Conservation (phyloP, 306 rosid species). For the Macrotyloma uniflorum region DNA sequence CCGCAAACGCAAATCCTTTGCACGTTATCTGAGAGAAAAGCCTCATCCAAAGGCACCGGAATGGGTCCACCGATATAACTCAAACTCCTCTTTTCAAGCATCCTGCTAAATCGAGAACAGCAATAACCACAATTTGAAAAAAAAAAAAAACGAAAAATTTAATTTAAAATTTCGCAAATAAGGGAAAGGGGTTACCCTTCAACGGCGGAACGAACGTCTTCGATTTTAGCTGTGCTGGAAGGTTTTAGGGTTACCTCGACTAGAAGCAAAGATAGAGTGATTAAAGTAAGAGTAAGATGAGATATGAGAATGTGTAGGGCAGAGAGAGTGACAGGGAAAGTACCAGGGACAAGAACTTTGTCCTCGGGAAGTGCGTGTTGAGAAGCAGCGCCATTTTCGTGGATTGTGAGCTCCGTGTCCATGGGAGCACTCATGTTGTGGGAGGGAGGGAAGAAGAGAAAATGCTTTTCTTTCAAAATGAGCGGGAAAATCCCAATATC, state of each 20-base stretch:
- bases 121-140: background rate
- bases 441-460: background rate
- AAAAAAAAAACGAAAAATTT: background rate
- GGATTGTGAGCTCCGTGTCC: constrained; percentile 71
- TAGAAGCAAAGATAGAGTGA: constrained; percentile 31
- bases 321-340: background rate
- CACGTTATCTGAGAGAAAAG: constrained; percentile 77
- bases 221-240: constrained; percentile 75
- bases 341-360: constrained; percentile 79
- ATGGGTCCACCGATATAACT: constrained; percentile 86
- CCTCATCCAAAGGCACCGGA: constrained; percentile 69
- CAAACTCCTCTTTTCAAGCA: constrained; percentile 93
- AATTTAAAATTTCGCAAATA: background rate
- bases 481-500: constrained; percentile 62
- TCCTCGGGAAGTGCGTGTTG: constrained; percentile 46
- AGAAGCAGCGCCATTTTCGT: constrained; percentile 48
- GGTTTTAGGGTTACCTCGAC: constrained; percentile 87
- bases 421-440: constrained; percentile 64
- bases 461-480: constrained; percentile 40
- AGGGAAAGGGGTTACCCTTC: constrained; percentile 55
- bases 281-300: background rate
- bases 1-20: constrained; percentile 68
- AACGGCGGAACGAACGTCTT: constrained; percentile 72
- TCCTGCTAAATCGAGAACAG: constrained; percentile 50
- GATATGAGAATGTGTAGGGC: constrained; percentile 10